Conservation (phyloP, 495 filamentous ascomycete genomes). For the Talaromyces ruber region DNA sequence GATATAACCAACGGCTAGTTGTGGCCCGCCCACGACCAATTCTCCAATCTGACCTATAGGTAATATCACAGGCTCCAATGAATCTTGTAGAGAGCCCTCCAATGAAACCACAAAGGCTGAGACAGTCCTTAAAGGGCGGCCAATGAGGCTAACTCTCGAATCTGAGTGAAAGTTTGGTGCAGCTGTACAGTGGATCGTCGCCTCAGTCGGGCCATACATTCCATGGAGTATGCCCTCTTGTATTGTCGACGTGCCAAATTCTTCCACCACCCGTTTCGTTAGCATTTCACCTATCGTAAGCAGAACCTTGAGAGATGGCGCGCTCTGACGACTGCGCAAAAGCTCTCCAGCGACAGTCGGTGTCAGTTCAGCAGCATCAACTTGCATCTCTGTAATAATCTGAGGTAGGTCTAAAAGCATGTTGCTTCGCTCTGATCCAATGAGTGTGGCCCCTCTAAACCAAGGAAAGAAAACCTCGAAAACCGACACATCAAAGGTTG, state of each 20-base stretch:
- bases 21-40: constrained; percentile 67
- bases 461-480: constrained; percentile 86
- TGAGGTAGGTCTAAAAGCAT: constrained; percentile 64
- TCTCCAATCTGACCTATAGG: constrained; percentile 71
- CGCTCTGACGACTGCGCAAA: constrained; percentile 48
- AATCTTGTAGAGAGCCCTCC: constrained; percentile 17
- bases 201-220: constrained; percentile 87
- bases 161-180: constrained; percentile 33
- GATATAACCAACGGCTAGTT: constrained; percentile 72
- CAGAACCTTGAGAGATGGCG: constrained; percentile 53
- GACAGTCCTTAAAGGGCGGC: constrained; percentile 64
- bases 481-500: constrained; percentile 81
- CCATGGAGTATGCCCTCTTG: constrained; percentile 54
- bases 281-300: constrained; percentile 88
- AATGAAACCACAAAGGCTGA: constrained; percentile 58
- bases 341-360: constrained; percentile 70
- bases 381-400: constrained; percentile 51
- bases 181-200: constrained; percentile 67
- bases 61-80: constrained; percentile 37
- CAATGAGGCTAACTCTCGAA: constrained; percentile 58
- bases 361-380: constrained; percentile 76
- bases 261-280: constrained; percentile 57
- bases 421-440: constrained; percentile 51
- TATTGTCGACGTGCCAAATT: constrained; percentile 49
- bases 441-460: constrained; percentile 59